These are phyloP conservation scores for Pouteria glomerata DNA, from an alignment of 148 eudicot species.

Conservation along the genomic window DNA sequence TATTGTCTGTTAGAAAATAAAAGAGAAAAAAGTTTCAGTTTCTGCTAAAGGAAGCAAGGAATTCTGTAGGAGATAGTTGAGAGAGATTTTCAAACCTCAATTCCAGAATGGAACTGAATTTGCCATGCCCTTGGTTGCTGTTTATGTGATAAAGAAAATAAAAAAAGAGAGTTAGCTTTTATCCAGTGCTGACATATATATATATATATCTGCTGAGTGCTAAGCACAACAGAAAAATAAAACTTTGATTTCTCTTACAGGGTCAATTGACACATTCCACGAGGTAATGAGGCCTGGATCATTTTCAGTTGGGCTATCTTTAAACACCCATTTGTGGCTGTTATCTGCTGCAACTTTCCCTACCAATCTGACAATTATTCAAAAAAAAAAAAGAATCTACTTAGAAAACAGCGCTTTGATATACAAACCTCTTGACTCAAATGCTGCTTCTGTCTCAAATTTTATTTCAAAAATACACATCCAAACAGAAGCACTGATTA, in stretches of 20 bases:
- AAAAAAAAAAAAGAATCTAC: neutral
- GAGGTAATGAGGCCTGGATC: slow-evolving; percentile 36
- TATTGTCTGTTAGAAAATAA: slow-evolving; percentile 33
- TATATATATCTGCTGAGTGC: no score
- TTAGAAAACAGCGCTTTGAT: no score
- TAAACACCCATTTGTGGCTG: slow-evolving; percentile 54
- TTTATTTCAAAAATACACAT: neutral
- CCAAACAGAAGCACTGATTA: neutral
- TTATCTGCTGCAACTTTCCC: slow-evolving; percentile 55
- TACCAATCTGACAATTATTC: slow-evolving; percentile 27
- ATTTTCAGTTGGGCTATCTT: slow-evolving; percentile 35
- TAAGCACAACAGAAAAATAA: no score
- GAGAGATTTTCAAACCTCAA: slow-evolving; percentile 24
- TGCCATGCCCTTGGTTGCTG: slow-evolving; percentile 54
- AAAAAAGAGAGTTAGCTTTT: neutral
- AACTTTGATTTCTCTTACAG: slow-evolving; percentile 31
- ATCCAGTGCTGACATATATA: no score
- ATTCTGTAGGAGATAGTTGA: neutral
- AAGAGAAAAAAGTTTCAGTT: neutral
- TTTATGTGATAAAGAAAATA: neutral
- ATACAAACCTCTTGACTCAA: no score
- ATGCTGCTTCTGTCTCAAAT: no score
- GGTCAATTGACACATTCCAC: slow-evolving; percentile 47
- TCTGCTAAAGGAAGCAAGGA: neutral
- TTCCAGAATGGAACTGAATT: slow-evolving; percentile 35